Evolutionary conservation across 2,329 filamentous ascomycete genomes (phyloP).

Genomic region (Microascus cirrosus): DNA sequence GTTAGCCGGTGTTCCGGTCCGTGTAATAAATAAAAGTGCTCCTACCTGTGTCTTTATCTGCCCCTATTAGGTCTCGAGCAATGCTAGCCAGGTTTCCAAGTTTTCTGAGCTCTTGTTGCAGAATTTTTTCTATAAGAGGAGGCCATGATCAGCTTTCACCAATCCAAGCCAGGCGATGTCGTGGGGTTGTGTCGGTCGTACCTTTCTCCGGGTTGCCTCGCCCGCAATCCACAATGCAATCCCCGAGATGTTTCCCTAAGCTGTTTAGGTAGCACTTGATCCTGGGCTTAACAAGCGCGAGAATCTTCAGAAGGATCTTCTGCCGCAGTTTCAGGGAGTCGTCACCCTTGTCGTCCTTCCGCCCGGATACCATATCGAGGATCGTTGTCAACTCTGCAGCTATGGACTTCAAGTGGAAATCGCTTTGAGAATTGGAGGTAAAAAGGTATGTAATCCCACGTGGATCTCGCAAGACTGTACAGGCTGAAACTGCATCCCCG

Average conservation of each 20-base stretch:
- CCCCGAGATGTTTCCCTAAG: background rate
- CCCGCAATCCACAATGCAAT: background rate
- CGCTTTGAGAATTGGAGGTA: slow-evolving; percentile 15
- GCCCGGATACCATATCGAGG: slow-evolving; percentile 4
- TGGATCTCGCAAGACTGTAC: slow-evolving; percentile 15
- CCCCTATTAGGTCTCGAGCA: background rate
- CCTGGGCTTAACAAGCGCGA: background rate
- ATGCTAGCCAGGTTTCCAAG: background rate
- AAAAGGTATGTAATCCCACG: slow-evolving; percentile 16
- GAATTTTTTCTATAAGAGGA: background rate
- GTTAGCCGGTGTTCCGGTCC: background rate
- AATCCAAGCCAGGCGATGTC: background rate
- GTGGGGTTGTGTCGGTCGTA: background rate
- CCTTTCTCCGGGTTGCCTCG: background rate
- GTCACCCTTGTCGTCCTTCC: background rate
- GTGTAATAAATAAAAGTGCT: background rate
- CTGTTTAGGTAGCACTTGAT: background rate
- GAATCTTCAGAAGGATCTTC: background rate
- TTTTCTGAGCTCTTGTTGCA: background rate
- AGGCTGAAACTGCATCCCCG: slow-evolving; percentile 12
- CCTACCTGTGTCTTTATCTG: background rate
- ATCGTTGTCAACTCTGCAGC: slow-evolving; percentile 8
- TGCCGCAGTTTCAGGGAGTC: background rate
- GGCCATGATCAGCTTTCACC: background rate
- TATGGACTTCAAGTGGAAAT: background rate